Evolutionary conservation across 2,329 filamentous ascomycete genomes (phyloP).

Genomic region (Neonectria hederae): DNA sequence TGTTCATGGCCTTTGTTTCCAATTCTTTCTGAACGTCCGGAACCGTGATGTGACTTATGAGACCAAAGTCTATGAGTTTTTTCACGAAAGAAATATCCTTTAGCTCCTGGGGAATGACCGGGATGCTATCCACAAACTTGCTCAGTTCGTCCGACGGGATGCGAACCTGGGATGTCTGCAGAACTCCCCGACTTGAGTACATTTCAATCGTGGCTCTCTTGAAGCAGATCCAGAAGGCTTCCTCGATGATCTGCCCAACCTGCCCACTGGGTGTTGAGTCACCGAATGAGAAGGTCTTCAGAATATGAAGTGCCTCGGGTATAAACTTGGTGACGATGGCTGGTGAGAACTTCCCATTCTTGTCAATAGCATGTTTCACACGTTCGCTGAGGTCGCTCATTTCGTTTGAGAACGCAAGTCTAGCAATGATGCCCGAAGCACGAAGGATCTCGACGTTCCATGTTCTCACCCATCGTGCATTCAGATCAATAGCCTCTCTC

Average conservation of each 20-base stretch:
- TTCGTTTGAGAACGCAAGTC: conserved; percentile 87
- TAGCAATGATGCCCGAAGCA: conserved; percentile 87
- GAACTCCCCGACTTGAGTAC: conserved; percentile 85
- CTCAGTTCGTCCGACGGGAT: conserved; percentile 72
- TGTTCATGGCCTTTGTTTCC: conserved; percentile 81
- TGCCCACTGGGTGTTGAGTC: conserved; percentile 89
- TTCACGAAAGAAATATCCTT: conserved; percentile 78
- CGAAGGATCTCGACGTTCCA: conserved; percentile 97
- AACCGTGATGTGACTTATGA: conserved; percentile 88
- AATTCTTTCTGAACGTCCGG: conserved; percentile 86
- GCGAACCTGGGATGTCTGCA: conserved; percentile 85
- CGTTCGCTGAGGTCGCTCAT: conserved; percentile 79
- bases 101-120: conserved; percentile 82
- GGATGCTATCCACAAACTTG: conserved; percentile 87
- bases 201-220: conserved; percentile 85
- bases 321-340: conserved; percentile 74
- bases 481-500: conserved; percentile 94
- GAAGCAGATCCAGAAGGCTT: conserved; percentile 95
- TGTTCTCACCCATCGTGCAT: conserved; percentile 90
- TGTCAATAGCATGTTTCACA: conserved; percentile 58
- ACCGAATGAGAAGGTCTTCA: conserved; percentile 87
- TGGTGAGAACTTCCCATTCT: conserved; percentile 64
- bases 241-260: conserved; percentile 88
- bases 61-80: conserved; percentile 82
- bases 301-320: conserved; percentile 81